Evolutionary conservation across 805 yeast species (phyloP).

Genomic region (Saturnispora sekii): DNA sequence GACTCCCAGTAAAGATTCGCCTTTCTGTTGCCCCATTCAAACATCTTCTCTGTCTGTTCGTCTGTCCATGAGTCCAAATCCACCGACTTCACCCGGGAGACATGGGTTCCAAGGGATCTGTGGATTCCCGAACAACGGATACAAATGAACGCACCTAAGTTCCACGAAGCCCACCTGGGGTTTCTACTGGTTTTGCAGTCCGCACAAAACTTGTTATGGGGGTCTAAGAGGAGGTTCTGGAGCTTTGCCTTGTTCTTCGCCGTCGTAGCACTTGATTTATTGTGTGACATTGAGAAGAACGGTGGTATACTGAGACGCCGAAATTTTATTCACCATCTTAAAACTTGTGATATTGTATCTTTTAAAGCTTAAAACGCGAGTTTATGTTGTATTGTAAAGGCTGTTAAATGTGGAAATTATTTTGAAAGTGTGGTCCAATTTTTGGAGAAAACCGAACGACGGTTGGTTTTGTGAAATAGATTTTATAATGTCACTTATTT

Average conservation of each 20-base stretch:
- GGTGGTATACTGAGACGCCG: too few species aligned
- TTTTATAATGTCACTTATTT: too few species aligned
- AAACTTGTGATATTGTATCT: too few species aligned
- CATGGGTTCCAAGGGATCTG: constrained; percentile 91
- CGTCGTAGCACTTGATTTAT: constrained; percentile 14
- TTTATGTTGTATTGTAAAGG: too few species aligned
- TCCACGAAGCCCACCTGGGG: constrained; percentile 99
- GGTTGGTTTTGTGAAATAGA: too few species aligned
- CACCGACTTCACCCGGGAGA: constrained; percentile 84
- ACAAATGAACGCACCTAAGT: constrained; percentile 84
- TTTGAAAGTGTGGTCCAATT: too few species aligned
- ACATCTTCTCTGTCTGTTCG: constrained; percentile 75
- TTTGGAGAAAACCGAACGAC: too few species aligned
- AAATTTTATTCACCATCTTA: too few species aligned
- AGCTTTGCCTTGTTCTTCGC: constrained; percentile 62
- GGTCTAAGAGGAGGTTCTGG: constrained; percentile 65
- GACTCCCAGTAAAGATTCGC: constrained; percentile 85
- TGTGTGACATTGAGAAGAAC: constrained; percentile 10
- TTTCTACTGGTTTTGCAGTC: constrained; percentile 86
- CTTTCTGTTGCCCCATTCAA: constrained; percentile 74
- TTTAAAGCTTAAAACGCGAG: too few species aligned
- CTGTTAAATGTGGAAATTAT: too few species aligned
- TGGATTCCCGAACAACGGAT: constrained; percentile 95
- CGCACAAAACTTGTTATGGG: constrained; percentile 70
- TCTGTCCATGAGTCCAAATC: constrained; percentile 97